These are phyloP conservation scores for Lasiosphaeria miniovina DNA, from an alignment of 495 filamentous ascomycete species.

Conservation along the genomic window DNA sequence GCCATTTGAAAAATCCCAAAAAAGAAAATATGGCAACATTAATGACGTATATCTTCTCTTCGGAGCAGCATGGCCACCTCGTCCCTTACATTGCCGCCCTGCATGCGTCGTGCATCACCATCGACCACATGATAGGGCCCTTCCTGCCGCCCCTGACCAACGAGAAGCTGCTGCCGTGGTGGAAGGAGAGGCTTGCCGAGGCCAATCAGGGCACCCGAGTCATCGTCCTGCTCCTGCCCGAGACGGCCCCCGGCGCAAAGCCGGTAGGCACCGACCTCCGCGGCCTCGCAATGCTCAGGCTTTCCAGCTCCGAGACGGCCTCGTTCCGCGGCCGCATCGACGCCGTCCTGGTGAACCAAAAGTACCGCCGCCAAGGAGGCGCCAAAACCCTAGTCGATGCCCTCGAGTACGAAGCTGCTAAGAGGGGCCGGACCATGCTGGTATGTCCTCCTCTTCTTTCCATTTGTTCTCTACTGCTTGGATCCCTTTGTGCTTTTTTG, in stretches of 20 bases:
- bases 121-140: conserved; percentile 37
- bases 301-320: conserved; percentile 35
- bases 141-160: conserved; percentile 38
- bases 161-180: conserved; percentile 40
- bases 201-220: conserved; percentile 27
- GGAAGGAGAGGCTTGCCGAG: conserved; percentile 39
- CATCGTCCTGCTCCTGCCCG: conserved; percentile 35
- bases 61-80: conserved; percentile 31
- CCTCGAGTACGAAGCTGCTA: conserved; percentile 37
- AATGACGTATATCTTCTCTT: conserved; percentile 33
- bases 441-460: conserved; percentile 20
- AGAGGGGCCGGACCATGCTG: conserved; percentile 34
- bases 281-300: conserved; percentile 37
- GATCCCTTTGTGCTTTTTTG: background rate
- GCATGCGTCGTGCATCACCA: conserved; percentile 38
- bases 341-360: conserved; percentile 36
- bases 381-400: conserved; percentile 30
- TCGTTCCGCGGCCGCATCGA: conserved; percentile 37
- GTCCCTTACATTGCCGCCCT: conserved; percentile 40
- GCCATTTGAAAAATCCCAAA: background rate
- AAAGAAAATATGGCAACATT: conserved; percentile 8
- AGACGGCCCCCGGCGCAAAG: conserved; percentile 23
- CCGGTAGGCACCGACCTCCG: conserved; percentile 32
- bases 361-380: conserved; percentile 30
- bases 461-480: background rate